These are phyloP conservation scores for Neurospora sp. DNA, from an alignment of 495 filamentous ascomycete genomes.

Conservation along the genomic window DNA sequence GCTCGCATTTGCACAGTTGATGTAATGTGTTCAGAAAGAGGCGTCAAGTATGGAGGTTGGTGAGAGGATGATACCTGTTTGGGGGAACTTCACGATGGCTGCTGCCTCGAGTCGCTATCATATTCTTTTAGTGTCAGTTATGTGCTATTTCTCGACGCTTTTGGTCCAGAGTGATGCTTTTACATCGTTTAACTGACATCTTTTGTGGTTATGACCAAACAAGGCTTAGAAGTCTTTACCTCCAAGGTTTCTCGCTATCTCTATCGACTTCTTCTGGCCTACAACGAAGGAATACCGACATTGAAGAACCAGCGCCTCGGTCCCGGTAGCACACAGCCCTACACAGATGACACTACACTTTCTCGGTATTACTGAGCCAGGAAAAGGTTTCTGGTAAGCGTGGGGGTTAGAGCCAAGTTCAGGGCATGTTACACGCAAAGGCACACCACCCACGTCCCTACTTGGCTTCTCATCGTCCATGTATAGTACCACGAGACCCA, in stretches of 20 bases:
- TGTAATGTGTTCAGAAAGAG: too few relatives aligned
- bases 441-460: neutral
- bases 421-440: neutral
- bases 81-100: neutral
- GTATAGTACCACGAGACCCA: neutral
- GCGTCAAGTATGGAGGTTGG: neutral
- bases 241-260: constrained; percentile 22
- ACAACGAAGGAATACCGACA: neutral
- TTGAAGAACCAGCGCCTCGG: neutral
- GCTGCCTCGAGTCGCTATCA: neutral
- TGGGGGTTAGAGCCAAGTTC: neutral
- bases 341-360: neutral
- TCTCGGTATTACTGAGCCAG: neutral
- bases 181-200: too few relatives aligned
- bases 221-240: neutral
- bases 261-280: too few relatives aligned
- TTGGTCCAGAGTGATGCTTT: too few relatives aligned
- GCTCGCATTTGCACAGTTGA: neutral
- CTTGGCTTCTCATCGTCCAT: neutral
- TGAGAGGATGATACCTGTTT: neutral
- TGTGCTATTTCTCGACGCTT: too few relatives aligned
- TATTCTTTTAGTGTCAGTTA: too few relatives aligned
- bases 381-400: neutral
- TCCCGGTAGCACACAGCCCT: neutral
- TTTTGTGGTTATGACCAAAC: too few relatives aligned